Evolutionary conservation across 73 alveolate genomes (phyloP).

Genomic region (Paramecium sexaurelia): DNA sequence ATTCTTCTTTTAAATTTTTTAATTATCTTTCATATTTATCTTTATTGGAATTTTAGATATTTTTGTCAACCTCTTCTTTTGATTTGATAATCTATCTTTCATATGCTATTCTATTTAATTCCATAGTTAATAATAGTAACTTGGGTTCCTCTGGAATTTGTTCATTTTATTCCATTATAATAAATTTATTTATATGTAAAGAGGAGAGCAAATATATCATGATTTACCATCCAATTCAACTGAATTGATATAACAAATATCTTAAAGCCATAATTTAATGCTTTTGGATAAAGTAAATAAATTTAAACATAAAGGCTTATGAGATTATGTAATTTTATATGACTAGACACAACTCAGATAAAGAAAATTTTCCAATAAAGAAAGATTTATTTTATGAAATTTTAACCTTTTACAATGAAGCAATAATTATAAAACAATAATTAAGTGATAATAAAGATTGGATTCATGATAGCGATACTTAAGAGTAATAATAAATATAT

Average conservation of each 20-base stretch:
- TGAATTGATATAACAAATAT: not conserved
- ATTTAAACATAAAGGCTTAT: not conserved
- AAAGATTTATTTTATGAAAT: constrained; percentile 22
- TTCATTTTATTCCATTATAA: not conserved
- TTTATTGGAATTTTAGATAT: not conserved
- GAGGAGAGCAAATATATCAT: not conserved
- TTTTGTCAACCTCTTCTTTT: not conserved
- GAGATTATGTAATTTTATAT: not conserved
- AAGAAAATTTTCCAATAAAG: not conserved
- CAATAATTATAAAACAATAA: not conserved
- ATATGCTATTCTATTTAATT: not conserved
- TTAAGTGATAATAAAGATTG: constrained; percentile 9
- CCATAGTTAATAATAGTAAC: not conserved
- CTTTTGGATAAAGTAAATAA: not conserved
- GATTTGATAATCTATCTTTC: not conserved
- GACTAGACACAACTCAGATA: not conserved
- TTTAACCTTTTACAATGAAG: not conserved
- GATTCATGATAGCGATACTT: constrained; percentile 16
- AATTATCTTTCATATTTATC: not conserved
- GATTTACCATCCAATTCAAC: not conserved
- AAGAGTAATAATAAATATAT: not conserved
- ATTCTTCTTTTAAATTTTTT: not conserved
- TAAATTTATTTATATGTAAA: not conserved
- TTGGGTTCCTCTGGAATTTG: not conserved
- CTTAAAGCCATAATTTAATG: not conserved